Conservation (phyloP, 1,284 basidiomycete genomes). For the Tylopilus orsonianus region DNA sequence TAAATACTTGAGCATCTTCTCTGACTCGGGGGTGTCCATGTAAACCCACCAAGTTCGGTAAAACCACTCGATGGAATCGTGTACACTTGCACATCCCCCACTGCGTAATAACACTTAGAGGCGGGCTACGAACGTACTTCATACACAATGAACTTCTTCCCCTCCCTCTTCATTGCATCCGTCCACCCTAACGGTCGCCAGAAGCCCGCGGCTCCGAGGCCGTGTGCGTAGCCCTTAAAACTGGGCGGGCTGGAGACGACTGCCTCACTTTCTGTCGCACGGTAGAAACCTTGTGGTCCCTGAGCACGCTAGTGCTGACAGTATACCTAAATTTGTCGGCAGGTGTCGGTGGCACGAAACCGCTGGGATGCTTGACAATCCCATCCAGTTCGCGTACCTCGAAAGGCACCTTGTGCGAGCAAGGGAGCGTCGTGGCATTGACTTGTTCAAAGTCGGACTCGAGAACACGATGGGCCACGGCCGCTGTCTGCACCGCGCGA, state of each 20-base stretch:
- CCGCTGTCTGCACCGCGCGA: constrained; percentile 28
- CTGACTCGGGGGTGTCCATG: not conserved
- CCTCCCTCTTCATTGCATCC: not conserved
- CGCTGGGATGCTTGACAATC: constrained; percentile 36
- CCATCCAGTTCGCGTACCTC: constrained; percentile 36
- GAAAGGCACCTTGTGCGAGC: constrained; percentile 35
- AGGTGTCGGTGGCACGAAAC: constrained; percentile 39
- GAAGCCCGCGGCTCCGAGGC: not conserved
- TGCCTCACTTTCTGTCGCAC: constrained; percentile 13
- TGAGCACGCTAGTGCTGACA: constrained; percentile 11
- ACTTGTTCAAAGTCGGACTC: constrained; percentile 32
- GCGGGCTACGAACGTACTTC: not conserved
- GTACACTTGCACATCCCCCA: not conserved
- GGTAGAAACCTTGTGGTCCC: constrained; percentile 19
- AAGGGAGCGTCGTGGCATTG: constrained; percentile 27
- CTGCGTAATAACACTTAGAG: no score
- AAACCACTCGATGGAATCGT: not conserved
- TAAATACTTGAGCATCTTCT: not conserved
- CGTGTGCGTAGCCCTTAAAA: constrained; percentile 29
- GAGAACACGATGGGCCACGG: constrained; percentile 34
- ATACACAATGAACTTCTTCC: not conserved
- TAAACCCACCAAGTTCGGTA: not conserved
- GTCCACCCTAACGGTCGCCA: not conserved
- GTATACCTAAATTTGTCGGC: constrained; percentile 32
- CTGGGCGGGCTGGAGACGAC: constrained; percentile 12